Percentiles rank a stretch among this genome's conserved stretches.
These are phyloP conservation scores for Fusarium falciforme DNA, from an alignment of 2,329 filamentous ascomycete species.

Conservation along the genomic window DNA sequence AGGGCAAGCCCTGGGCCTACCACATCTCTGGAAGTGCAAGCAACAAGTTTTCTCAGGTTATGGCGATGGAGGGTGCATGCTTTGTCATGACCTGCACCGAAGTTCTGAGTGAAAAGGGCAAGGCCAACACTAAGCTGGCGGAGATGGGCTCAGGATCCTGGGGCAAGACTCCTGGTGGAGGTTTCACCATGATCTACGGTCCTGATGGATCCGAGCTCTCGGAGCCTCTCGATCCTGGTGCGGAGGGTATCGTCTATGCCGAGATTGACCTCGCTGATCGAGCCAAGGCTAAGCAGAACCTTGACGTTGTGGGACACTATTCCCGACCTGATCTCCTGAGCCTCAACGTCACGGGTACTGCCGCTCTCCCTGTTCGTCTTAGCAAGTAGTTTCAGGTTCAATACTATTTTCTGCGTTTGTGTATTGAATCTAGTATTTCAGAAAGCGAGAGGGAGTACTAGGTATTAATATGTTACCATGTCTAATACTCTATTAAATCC, in stretches of 20 bases:
- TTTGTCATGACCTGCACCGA: slow-evolving; percentile 65
- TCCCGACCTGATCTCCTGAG: slow-evolving; percentile 53
- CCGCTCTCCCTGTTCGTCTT: slow-evolving; percentile 6
- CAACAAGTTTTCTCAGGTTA: slow-evolving; percentile 58
- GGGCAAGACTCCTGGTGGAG: slow-evolving; percentile 35
- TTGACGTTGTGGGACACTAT: slow-evolving; percentile 50
- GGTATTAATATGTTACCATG: no score
- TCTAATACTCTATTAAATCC: neutral
- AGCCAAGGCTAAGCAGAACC: slow-evolving; percentile 44
- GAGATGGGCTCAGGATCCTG: slow-evolving; percentile 46
- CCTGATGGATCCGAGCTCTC: slow-evolving; percentile 46
- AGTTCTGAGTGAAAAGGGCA: slow-evolving; percentile 53
- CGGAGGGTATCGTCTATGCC: slow-evolving; percentile 51
- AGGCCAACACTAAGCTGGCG: slow-evolving; percentile 44
- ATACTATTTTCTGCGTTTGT: neutral
- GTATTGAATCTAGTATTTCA: neutral
- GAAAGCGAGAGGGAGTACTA: neutral
- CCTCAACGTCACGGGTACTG: slow-evolving; percentile 45
- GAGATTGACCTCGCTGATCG: slow-evolving; percentile 49
- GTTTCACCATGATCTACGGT: slow-evolving; percentile 47
- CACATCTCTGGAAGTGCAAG: slow-evolving; percentile 36
- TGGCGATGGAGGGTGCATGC: slow-evolving; percentile 65
- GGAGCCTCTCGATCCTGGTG: slow-evolving; percentile 40
- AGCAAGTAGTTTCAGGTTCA: neutral
- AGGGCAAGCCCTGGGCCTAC: slow-evolving; percentile 48